Conservation (phyloP, 2,329 filamentous ascomycete genomes). For the Metarhizium humberi region DNA sequence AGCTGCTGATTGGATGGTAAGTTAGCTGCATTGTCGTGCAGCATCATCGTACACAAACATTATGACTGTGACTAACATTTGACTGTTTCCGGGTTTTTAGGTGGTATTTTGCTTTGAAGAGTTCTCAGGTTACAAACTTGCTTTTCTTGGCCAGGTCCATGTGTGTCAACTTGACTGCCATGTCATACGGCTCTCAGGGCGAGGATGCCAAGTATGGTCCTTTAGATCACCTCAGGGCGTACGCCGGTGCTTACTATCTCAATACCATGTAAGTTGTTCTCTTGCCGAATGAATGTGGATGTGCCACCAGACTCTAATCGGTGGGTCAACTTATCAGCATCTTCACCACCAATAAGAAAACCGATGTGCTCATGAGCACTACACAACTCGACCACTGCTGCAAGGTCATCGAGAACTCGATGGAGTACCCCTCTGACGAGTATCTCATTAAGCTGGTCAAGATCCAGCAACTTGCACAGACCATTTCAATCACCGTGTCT, state of each 20-base stretch:
- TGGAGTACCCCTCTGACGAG: constrained; percentile 33
- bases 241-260: constrained; percentile 40
- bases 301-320: neutral
- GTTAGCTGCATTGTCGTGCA: constrained; percentile 4
- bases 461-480: constrained; percentile 38
- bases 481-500: constrained; percentile 31
- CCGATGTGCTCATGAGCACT: constrained; percentile 38
- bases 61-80: neutral
- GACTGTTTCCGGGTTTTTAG: constrained; percentile 13
- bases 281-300: neutral
- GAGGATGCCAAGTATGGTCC: constrained; percentile 17
- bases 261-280: constrained; percentile 32
- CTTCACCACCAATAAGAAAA: constrained; percentile 36
- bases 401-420: constrained; percentile 29
- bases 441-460: constrained; percentile 35
- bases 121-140: constrained; percentile 39
- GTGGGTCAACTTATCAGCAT: constrained; percentile 17
- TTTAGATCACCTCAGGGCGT: constrained; percentile 37
- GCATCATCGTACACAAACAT: neutral
- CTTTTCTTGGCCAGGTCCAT: constrained; percentile 38
- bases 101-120: constrained; percentile 39
- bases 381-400: constrained; percentile 34
- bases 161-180: constrained; percentile 30
- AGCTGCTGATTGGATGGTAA: constrained; percentile 37
- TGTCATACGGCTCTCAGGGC: constrained; percentile 15